phyloP scores from a whole-genome alignment of 176 grass and related monocot genomes.

The Phyllostachys edulis region DNA sequence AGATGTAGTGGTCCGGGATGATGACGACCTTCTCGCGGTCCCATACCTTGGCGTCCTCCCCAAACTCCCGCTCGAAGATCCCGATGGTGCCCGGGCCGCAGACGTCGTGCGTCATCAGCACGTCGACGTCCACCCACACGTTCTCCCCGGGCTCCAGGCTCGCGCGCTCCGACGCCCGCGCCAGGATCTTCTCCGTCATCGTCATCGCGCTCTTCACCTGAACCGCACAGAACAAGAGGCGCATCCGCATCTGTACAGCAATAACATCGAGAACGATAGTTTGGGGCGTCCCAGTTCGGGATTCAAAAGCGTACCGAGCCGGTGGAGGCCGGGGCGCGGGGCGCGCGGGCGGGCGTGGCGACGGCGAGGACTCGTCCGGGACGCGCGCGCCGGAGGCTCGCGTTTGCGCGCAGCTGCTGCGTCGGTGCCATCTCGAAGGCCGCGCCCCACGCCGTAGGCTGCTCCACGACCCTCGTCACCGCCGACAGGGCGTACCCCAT shows the following conservation, averaged over 20 bases:
- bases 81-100: conserved; percentile 78
- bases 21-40: conserved; percentile 89
- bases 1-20: conserved; percentile 98
- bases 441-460: too few species aligned
- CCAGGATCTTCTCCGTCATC: conserved; percentile 98
- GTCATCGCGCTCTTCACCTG: conserved; percentile 83
- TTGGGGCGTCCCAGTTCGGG: background rate
- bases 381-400: conserved; percentile 20
- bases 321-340: conserved; percentile 59
- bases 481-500: too few species aligned
- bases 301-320: conserved; percentile 58
- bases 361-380: conserved; percentile 49
- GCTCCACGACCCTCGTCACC: too few species aligned
- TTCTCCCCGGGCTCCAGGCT: conserved; percentile 87
- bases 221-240: background rate
- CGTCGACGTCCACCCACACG: conserved; percentile 94
- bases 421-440: too few species aligned
- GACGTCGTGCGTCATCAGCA: conserved; percentile 96
- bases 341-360: conserved; percentile 50
- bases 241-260: background rate
- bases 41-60: conserved; percentile 87
- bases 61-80: conserved; percentile 92
- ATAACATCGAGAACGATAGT: background rate
- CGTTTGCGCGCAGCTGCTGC: conserved; percentile 23
- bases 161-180: conserved; percentile 67